A percentile compares a stretch with the other conserved stretches of the same genome.
Evolutionary conservation across 2,329 filamentous ascomycete species (phyloP).

Genomic region (Tympanopsis confertula): DNA sequence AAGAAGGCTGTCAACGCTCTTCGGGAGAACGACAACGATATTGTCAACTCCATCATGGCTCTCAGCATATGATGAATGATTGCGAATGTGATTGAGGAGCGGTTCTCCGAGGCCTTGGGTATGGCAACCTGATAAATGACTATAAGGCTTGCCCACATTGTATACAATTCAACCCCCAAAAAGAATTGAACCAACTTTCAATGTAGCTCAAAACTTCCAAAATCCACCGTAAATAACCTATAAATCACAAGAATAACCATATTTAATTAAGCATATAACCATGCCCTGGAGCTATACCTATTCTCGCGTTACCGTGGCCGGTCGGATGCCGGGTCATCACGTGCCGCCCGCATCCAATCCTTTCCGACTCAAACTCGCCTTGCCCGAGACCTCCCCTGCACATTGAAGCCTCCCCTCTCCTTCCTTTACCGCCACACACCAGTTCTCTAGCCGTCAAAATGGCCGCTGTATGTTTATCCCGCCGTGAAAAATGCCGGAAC

Average conservation of each 20-base stretch:
- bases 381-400: too few species aligned
- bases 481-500: slow-evolving; percentile 6
- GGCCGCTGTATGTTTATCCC: slow-evolving; percentile 50
- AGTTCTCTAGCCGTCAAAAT: slow-evolving; percentile 35
- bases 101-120: slow-evolving; percentile 3
- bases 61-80: slow-evolving; percentile 57
- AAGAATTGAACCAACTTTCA: too few species aligned
- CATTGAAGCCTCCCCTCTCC: slow-evolving; percentile 36
- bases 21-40: slow-evolving; percentile 98
- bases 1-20: slow-evolving; percentile 98
- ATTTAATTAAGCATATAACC: too few species aligned
- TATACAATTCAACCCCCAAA: too few species aligned
- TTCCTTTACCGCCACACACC: slow-evolving; percentile 32
- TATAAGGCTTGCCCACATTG: slow-evolving; percentile 2
- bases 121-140: slow-evolving; percentile 2
- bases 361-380: too few species aligned
- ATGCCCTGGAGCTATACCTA: too few species aligned
- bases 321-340: too few species aligned
- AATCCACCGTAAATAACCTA: too few species aligned
- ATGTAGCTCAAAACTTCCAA: too few species aligned
- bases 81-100: slow-evolving; percentile 1
- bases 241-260: too few species aligned
- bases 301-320: too few species aligned
- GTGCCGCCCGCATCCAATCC: too few species aligned
- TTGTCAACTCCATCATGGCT: slow-evolving; percentile 99